Percentiles rank a stretch among this genome's conserved stretches.
Evolutionary conservation across 2,329 filamentous ascomycete genomes (phyloP).

Genomic region (Aspergillus persii): DNA sequence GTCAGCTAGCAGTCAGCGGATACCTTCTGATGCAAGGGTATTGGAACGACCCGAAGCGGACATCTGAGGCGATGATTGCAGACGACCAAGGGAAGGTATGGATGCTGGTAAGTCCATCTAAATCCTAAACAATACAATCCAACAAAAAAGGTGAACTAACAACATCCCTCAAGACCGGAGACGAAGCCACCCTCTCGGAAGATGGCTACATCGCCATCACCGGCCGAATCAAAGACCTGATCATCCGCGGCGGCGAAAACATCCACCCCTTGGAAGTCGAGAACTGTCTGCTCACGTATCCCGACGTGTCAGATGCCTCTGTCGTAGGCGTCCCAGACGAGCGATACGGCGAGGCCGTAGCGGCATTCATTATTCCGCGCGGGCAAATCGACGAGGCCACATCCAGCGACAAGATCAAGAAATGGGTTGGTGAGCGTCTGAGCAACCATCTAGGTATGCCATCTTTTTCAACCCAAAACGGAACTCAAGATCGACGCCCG

Average conservation of each 20-base stretch:
- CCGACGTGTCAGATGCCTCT: slow-evolving; percentile 69
- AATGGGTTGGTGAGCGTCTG: slow-evolving; percentile 70
- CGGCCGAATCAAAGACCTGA: slow-evolving; percentile 89
- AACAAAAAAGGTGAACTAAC: background rate
- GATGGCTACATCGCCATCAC: slow-evolving; percentile 87
- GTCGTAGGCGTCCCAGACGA: slow-evolving; percentile 83
- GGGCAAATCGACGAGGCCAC: slow-evolving; percentile 38
- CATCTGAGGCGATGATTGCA: slow-evolving; percentile 64
- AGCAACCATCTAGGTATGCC: slow-evolving; percentile 65
- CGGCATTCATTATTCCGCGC: slow-evolving; percentile 70
- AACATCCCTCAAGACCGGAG: slow-evolving; percentile 64
- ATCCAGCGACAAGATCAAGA: slow-evolving; percentile 59
- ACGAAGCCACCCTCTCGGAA: slow-evolving; percentile 81
- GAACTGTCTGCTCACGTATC: slow-evolving; percentile 75
- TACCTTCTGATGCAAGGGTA: slow-evolving; percentile 92
- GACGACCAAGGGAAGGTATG: slow-evolving; percentile 62
- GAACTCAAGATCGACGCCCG: too few species aligned
- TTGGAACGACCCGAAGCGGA: slow-evolving; percentile 70
- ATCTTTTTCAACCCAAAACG: background rate
- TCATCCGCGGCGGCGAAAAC: slow-evolving; percentile 93
- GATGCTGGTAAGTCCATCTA: slow-evolving; percentile 62
- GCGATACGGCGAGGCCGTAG: slow-evolving; percentile 81
- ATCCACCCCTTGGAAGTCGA: slow-evolving; percentile 93
- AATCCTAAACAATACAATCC: background rate
- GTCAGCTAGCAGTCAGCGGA: slow-evolving; percentile 79